Conservation (phyloP, 2,329 filamentous ascomycete species). For the Thielaviopsis punctulata region DNA sequence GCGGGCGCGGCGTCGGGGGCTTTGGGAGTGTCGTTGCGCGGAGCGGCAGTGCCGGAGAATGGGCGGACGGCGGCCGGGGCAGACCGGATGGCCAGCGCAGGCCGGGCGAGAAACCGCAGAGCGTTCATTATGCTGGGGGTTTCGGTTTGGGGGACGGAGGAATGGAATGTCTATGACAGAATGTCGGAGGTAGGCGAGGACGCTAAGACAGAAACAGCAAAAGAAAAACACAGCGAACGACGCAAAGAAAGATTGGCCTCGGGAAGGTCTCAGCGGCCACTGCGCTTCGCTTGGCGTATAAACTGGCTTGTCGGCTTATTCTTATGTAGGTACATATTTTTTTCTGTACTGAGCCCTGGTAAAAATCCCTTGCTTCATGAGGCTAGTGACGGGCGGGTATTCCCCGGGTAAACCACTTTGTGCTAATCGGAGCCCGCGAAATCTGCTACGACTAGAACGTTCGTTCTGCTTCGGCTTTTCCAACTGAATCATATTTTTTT, state of each 20-base stretch:
- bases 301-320: background rate
- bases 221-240: background rate
- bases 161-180: background rate
- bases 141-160: background rate
- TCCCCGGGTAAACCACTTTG: slow-evolving; percentile 1
- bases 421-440: background rate
- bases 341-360: background rate
- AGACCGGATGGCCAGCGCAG: slow-evolving; percentile 1
- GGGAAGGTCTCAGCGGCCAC: background rate
- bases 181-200: background rate
- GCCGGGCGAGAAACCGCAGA: slow-evolving; percentile 10
- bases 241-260: background rate
- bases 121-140: slow-evolving; percentile 8
- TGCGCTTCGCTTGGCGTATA: background rate
- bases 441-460: slow-evolving; percentile 10
- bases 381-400: slow-evolving; percentile 7
- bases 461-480: slow-evolving; percentile 9
- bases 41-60: slow-evolving; percentile 14
- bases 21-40: slow-evolving; percentile 9
- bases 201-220: background rate
- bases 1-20: background rate
- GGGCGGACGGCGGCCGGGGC: slow-evolving; percentile 10
- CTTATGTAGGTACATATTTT: too few relatives aligned
- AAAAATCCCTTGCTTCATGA: slow-evolving; percentile 1
- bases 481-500: background rate